Evolutionary conservation across 169 alveolate genomes (phyloP).

Genomic region (Eimeria nieschulzi): DNA sequence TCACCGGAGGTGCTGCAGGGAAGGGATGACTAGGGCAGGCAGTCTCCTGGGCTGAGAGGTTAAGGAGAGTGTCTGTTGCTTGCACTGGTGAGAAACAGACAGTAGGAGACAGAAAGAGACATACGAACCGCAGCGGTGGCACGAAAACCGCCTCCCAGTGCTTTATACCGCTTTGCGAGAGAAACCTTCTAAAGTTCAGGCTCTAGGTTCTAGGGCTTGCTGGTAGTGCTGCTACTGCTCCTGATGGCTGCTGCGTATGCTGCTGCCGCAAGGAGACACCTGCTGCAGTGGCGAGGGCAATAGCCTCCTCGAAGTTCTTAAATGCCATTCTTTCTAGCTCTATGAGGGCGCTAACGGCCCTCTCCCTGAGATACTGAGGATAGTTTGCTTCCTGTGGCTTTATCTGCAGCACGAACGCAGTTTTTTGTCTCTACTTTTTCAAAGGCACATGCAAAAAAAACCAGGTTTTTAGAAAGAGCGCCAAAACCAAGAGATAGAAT

Average conservation of each 20-base stretch:
- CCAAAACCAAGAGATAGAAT: not conserved
- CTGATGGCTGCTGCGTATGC: constrained; percentile 4
- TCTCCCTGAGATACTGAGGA: constrained; percentile 43
- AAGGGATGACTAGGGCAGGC: not conserved
- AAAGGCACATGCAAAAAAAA: too few relatives aligned
- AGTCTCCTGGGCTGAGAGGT: constrained; percentile 1
- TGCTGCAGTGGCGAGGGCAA: constrained; percentile 48
- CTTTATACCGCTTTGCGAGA: too few relatives aligned
- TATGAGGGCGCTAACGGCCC: constrained; percentile 52
- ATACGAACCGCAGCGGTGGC: not conserved
- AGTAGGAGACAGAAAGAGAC: not conserved
- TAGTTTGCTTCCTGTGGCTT: constrained; percentile 25
- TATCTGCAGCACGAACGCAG: constrained; percentile 3
- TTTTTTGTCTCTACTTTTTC: too few relatives aligned
- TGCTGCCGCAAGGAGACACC: constrained; percentile 13
- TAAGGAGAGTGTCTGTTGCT: constrained; percentile 35
- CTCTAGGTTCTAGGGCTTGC: not conserved
- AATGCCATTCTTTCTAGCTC: constrained; percentile 25
- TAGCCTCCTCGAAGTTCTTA: constrained; percentile 42
- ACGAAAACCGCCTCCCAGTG: not conserved
- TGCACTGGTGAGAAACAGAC: not conserved
- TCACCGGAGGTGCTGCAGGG: constrained; percentile 28
- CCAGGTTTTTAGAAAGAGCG: not conserved
- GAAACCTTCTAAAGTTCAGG: not conserved
- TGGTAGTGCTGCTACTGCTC: constrained; percentile 3